A percentile compares a stretch with the other conserved stretches of the same genome.
Conservation (phyloP, 2,329 filamentous ascomycete genomes). For the Phialemoniopsis sp. region DNA sequence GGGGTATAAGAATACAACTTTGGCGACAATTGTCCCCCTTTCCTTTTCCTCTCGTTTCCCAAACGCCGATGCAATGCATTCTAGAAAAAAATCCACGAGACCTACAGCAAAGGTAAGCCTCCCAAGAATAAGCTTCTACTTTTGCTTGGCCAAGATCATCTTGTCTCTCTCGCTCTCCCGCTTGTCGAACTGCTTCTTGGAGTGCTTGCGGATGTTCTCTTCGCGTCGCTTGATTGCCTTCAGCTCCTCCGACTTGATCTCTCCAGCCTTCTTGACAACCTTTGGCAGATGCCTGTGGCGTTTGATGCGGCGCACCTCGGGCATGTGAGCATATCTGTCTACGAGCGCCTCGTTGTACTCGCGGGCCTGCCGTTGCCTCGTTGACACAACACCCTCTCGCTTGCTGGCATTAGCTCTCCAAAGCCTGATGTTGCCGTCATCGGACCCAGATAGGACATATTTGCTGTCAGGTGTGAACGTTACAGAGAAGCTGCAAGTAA, state of each 20-base stretch:
- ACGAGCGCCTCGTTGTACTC: slow-evolving; percentile 89
- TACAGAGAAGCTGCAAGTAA: slow-evolving; percentile 45
- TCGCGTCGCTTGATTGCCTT: slow-evolving; percentile 83
- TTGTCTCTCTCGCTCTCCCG: slow-evolving; percentile 71
- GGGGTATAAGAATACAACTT: too few relatives aligned
- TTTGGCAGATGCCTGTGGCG: slow-evolving; percentile 89
- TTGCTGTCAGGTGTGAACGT: slow-evolving; percentile 71
- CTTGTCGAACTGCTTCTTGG: slow-evolving; percentile 68
- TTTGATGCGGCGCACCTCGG: slow-evolving; percentile 86
- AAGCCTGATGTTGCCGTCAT: slow-evolving; percentile 82
- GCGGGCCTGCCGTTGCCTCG: slow-evolving; percentile 77
- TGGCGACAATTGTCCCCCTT: not conserved
- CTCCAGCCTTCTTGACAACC: slow-evolving; percentile 89
- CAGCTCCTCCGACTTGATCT: slow-evolving; percentile 91
- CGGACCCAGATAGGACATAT: slow-evolving; percentile 85
- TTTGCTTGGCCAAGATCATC: slow-evolving; percentile 71
- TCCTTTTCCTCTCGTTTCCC: too few relatives aligned
- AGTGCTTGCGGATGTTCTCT: slow-evolving; percentile 92
- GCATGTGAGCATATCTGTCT: slow-evolving; percentile 88
- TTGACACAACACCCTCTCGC: slow-evolving; percentile 77
- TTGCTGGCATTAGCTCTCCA: slow-evolving; percentile 86
- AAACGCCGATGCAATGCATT: too few relatives aligned
- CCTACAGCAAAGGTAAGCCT: too few relatives aligned
- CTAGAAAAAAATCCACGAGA: too few relatives aligned
- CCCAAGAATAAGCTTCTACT: too few relatives aligned